These are phyloP conservation scores for Radiomyces spectabilis DNA, from an alignment of 192 early-diverging fungal species.

Conservation along the genomic window DNA sequence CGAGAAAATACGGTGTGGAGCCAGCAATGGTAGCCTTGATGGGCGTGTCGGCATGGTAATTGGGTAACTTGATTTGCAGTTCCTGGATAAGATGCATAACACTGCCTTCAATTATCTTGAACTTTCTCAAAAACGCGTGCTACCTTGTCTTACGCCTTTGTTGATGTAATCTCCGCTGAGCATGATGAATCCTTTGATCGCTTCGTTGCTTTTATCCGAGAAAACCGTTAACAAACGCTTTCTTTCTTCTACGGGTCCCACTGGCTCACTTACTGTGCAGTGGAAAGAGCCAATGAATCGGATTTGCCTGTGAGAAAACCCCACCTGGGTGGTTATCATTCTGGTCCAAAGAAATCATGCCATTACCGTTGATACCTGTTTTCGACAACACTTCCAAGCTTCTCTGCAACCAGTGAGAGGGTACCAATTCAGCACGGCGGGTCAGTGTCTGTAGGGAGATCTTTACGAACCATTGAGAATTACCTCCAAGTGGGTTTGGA, in stretches of 20 bases:
- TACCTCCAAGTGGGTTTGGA: slow-evolving; percentile 13
- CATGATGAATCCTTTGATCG: slow-evolving; percentile 22
- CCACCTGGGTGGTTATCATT: not conserved
- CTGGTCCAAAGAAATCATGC: not conserved
- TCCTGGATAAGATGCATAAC: slow-evolving; percentile 5
- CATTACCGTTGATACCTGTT: slow-evolving; percentile 1
- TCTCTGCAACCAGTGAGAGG: not conserved
- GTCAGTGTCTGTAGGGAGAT: not conserved
- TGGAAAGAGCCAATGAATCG: slow-evolving; percentile 18
- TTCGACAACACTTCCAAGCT: not conserved
- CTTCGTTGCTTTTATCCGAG: slow-evolving; percentile 15
- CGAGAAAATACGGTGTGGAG: slow-evolving; percentile 21
- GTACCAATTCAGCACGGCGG: no score
- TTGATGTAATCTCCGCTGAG: slow-evolving; percentile 14
- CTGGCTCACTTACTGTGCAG: slow-evolving; percentile 8
- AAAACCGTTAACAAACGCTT: no score
- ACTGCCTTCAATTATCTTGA: not conserved
- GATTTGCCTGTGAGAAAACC: slow-evolving; percentile 11
- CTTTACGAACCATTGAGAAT: not conserved
- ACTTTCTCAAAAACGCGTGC: not conserved
- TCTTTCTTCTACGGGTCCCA: not conserved
- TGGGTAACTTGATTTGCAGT: slow-evolving; percentile 19
- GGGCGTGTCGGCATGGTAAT: slow-evolving; percentile 11
- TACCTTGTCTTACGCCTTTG: slow-evolving; percentile 11
- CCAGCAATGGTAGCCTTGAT: slow-evolving; percentile 11